Evolutionary conservation across 1,284 basidiomycete genomes (phyloP), one percentile per base, ranked within the genome.

Genomic region (Agaricales sp.): DNA sequence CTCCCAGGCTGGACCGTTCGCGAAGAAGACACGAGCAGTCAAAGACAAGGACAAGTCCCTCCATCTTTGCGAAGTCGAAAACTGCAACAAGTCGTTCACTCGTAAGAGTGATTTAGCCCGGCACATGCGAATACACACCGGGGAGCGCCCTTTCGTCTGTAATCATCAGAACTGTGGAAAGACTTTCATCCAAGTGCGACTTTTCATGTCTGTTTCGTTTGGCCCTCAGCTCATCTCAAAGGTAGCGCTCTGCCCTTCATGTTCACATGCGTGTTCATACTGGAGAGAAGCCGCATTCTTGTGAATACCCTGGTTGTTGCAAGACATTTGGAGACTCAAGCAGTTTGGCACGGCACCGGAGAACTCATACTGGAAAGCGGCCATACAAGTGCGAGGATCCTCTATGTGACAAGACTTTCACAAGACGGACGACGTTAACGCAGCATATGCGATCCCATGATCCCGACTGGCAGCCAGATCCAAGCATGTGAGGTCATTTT

Each of bases 321-420:
- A 87, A 83, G 65, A 85, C 82, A 4, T 93, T 93, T 64, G 82
- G 87, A 38, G 90, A 93, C 64, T 91, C 88, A 16, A 90, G 87
- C 61, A 89, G 87, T 65, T 73, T 93, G 51, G 88, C 90, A 46
- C 80, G 91, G 57, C 90, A 93, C 70, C 79, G 91, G 46, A 78
- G 90, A 54, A 91, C 87, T 6, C 90, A 93, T 58, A 88, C 87
- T 1, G 87, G 86, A 20, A 86, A 86, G 61, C 74, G 86, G 45
- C 87, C 87, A 18, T 89, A 88, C 59, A 84, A 86, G 59, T 88
- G 87, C 60, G 79, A 87, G 62, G 79, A 86, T 55, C 76, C 81
- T 6, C 73, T 75, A 47, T 91, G 87, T 63, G 83, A 87, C 54
- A 90, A 88, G 71, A 87, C 84, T 3, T 91, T 91, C 63, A 90